phyloP scores from a whole-genome alignment of 2,329 filamentous ascomycete genomes.

The Phymatotrichopsis omnivora region DNA sequence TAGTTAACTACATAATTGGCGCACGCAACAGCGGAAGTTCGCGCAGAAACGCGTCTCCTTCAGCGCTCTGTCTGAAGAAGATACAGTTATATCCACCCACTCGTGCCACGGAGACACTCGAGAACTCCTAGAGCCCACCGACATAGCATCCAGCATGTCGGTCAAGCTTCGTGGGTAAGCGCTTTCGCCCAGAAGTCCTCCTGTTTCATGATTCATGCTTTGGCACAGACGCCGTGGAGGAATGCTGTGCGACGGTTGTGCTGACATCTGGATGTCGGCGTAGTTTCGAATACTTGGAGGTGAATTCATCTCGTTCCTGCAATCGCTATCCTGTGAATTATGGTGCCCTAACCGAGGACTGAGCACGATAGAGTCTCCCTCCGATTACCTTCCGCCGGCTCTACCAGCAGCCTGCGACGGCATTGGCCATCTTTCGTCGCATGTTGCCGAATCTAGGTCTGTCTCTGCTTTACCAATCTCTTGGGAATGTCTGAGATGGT shows the following conservation, averaged over 20 bases:
- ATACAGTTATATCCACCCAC: too few relatives aligned
- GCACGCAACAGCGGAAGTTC: too few relatives aligned
- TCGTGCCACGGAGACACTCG: too few relatives aligned
- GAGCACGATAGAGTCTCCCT: slow-evolving; percentile 57
- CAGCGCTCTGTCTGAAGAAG: too few relatives aligned
- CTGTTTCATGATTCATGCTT: too few relatives aligned
- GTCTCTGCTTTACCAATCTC: slow-evolving; percentile 26
- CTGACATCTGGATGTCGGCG: background rate
- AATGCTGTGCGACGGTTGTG: background rate
- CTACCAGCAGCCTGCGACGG: slow-evolving; percentile 91
- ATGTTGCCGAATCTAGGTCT: slow-evolving; percentile 87
- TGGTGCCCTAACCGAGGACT: background rate
- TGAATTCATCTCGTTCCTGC: background rate
- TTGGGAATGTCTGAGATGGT: background rate
- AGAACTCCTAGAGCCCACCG: too few relatives aligned
- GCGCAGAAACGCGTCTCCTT: too few relatives aligned
- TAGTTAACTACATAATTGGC: too few relatives aligned
- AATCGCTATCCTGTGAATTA: background rate
- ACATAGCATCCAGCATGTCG: too few relatives aligned
- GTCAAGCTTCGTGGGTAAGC: slow-evolving; percentile 23
- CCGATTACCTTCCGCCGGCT: slow-evolving; percentile 82
- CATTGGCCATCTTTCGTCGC: slow-evolving; percentile 89
- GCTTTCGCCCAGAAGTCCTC: too few relatives aligned
- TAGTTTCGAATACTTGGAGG: slow-evolving; percentile 24
- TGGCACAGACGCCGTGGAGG: background rate